A percentile compares a stretch with the other conserved stretches of the same genome.
phyloP scores from a whole-genome alignment of 2,329 filamentous ascomycete species.

The Exophiala phaeomuriformis region DNA sequence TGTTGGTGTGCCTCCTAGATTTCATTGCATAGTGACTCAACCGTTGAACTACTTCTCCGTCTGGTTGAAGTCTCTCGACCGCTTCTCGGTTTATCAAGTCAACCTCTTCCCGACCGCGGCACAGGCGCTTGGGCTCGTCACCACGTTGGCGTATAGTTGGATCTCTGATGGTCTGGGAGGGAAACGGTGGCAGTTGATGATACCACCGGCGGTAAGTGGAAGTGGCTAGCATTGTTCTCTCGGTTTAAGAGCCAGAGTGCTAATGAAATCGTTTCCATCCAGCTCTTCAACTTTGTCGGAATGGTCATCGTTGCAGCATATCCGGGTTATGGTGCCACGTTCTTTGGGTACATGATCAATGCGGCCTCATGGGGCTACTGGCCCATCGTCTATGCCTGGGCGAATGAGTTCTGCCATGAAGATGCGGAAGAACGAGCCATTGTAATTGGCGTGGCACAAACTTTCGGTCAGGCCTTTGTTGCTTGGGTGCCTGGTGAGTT shows the following conservation, averaged over 20 bases:
- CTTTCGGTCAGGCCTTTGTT: slow-evolving; percentile 24
- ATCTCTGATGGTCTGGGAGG: slow-evolving; percentile 22
- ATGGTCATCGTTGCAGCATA: slow-evolving; percentile 23
- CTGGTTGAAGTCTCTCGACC: slow-evolving; percentile 20
- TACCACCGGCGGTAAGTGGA: slow-evolving; percentile 19
- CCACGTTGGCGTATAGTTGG: slow-evolving; percentile 22
- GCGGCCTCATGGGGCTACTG: slow-evolving; percentile 25
- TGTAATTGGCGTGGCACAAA: slow-evolving; percentile 44
- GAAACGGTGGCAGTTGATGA: slow-evolving; percentile 18
- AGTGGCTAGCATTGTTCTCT: no score
- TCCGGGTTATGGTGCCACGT: slow-evolving; percentile 23
- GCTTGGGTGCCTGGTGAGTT: slow-evolving; percentile 20
- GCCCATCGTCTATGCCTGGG: slow-evolving; percentile 37
- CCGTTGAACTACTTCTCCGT: slow-evolving; percentile 24
- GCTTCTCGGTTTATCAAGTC: slow-evolving; percentile 25
- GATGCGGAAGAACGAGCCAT: slow-evolving; percentile 41
- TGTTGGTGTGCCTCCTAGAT: not conserved
- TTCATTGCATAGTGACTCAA: slow-evolving; percentile 23
- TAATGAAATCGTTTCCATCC: not conserved
- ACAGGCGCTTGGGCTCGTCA: slow-evolving; percentile 21
- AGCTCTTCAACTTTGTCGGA: slow-evolving; percentile 21
- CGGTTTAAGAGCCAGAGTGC: not conserved
- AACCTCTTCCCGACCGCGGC: slow-evolving; percentile 24
- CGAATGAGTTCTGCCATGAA: slow-evolving; percentile 45
- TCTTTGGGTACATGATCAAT: slow-evolving; percentile 25